Base-by-base conservation (phyloP, 352 stramenopile species). In the Blastocystis sp. region DNA sequence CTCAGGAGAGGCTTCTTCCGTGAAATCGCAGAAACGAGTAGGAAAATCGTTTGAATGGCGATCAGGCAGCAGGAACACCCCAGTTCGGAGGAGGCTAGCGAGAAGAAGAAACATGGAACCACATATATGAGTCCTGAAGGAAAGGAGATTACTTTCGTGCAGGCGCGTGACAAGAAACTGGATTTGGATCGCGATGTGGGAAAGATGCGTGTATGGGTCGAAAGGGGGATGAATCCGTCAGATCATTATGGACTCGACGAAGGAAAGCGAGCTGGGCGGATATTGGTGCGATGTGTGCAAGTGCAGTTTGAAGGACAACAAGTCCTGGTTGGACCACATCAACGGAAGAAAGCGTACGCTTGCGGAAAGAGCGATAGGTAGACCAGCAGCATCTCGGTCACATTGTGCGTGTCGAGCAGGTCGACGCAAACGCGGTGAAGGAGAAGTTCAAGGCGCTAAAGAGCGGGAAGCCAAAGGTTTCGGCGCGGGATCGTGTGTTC, bases 251-350 rank as follows among this genome's bases (percentile, higher is more conserved):
- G 88, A 91, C 1, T 90, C 94, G 61, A 91, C 94, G 27, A 85
- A 90, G 21, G 77, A 87, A 27, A 91, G 88, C 78, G 92, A 92
- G 78, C 89, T 65, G 73, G 92, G 92, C 29, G 93, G 92, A 0
- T 97, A 94, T 88, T 96, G 91, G 84, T 97, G 93, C 76, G 93
- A 96, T 81, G 92, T 96, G 29, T 97, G 93, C 76, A 93, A 96
- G 77, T 92, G 89, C 85, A 89, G 91, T 1, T 88, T 96, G 46
- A 96, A 96, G 88, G 93, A 97, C 87, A 95, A 92, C 61, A 91
- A 95, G 57, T 92, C 92, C 76, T 97, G 96, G 78, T 88, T 97
- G 59, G 93, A 96, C 88, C 93, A 97, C 86, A 95, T 97, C 88
- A 97, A 97, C 87, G 93, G 93, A 86, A 96, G 96, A 90, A 93